These are phyloP conservation scores for Plicaturopsis crispa DNA, from an alignment of 768 basidiomycete species.

Conservation along the genomic window DNA sequence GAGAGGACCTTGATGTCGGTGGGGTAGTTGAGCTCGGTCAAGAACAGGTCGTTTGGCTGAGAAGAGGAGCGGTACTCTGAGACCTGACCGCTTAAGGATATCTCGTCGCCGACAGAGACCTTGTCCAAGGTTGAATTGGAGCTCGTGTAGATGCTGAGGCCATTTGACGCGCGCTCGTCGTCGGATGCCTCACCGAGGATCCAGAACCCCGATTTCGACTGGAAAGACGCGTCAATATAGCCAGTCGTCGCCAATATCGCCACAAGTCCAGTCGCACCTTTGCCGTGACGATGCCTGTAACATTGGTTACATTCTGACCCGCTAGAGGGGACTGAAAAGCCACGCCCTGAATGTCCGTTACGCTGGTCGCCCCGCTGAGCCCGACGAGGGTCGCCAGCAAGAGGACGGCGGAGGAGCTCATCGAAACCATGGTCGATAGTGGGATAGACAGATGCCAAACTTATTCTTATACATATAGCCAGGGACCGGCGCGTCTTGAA, in stretches of 20 bases:
- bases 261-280: constrained; percentile 27
- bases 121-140: constrained; percentile 26
- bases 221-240: neutral
- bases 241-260: neutral
- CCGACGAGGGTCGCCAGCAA: constrained; percentile 13
- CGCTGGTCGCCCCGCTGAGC: constrained; percentile 26
- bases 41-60: constrained; percentile 35
- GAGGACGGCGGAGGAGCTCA: constrained; percentile 12
- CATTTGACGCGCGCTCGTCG: constrained; percentile 43
- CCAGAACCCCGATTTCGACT: constrained; percentile 43
- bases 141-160: constrained; percentile 41
- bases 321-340: constrained; percentile 37
- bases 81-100: constrained; percentile 28
- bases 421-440: neutral
- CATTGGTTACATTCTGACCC: constrained; percentile 35
- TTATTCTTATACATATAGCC: constrained; percentile 1
- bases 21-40: constrained; percentile 42
- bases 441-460: too few relatives aligned
- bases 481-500: constrained; percentile 1
- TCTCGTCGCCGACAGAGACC: constrained; percentile 37
- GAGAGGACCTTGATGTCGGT: constrained; percentile 36
- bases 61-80: constrained; percentile 40
- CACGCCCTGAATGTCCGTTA: constrained; percentile 49
- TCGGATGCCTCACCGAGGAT: constrained; percentile 33
- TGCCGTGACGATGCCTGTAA: constrained; percentile 46